phyloP scores from a whole-genome alignment of 1,284 basidiomycete species.

The Ceratobasidium sp. region DNA sequence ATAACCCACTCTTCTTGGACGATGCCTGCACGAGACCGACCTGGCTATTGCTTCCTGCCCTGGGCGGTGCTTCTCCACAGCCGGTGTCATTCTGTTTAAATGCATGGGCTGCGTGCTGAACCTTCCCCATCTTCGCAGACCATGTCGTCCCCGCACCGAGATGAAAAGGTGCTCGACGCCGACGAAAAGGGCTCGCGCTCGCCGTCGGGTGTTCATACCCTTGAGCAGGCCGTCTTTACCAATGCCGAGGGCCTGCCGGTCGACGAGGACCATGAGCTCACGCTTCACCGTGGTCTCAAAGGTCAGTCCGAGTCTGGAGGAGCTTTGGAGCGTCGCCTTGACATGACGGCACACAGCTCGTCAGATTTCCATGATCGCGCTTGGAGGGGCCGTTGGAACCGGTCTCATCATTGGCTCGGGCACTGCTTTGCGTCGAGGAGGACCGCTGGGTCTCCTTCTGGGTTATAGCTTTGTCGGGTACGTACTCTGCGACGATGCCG shows the following conservation, averaged over 20 bases:
- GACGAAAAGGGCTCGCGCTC: constrained; percentile 37
- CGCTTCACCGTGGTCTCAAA: constrained; percentile 75
- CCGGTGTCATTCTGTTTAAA: constrained; percentile 12
- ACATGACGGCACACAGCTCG: constrained; percentile 43
- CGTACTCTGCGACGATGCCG: not conserved
- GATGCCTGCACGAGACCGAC: not conserved
- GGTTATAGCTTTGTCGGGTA: constrained; percentile 58
- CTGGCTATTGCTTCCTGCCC: constrained; percentile 28
- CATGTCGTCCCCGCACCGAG: constrained; percentile 39
- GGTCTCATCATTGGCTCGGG: constrained; percentile 81
- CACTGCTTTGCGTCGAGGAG: constrained; percentile 58
- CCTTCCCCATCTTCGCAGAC: constrained; percentile 23
- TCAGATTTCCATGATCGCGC: constrained; percentile 73
- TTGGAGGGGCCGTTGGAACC: constrained; percentile 75
- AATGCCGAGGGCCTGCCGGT: constrained; percentile 37
- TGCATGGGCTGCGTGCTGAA: not conserved
- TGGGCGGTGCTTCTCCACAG: constrained; percentile 25
- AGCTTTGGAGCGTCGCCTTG: not conserved
- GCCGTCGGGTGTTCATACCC: constrained; percentile 18
- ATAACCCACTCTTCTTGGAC: not conserved
- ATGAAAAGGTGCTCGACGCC: constrained; percentile 13
- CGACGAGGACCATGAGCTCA: constrained; percentile 51
- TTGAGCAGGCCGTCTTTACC: constrained; percentile 25
- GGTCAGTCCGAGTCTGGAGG: constrained; percentile 22
- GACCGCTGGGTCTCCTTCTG: constrained; percentile 61